Conservation (phyloP, 1,139 yeast species). For the Insectozyma bohioensis region DNA sequence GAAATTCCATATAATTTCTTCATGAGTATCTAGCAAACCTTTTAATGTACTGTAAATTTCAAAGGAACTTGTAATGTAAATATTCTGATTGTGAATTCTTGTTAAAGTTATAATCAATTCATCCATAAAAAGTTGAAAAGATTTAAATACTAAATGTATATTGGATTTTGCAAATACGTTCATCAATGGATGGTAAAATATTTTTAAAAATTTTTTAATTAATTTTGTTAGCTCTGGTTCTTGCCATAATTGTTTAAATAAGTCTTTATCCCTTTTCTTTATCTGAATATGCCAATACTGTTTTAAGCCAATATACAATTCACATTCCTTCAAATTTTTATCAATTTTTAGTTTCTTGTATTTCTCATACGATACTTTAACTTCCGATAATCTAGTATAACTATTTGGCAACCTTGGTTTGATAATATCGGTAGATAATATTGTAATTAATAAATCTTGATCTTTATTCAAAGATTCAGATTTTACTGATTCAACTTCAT, state of each 20-base stretch:
- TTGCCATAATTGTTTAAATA: slow-evolving; percentile 76
- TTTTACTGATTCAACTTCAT: slow-evolving; percentile 21
- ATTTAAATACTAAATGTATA: slow-evolving; percentile 71
- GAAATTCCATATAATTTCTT: slow-evolving; percentile 67
- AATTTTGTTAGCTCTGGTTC: slow-evolving; percentile 77
- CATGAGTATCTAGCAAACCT: slow-evolving; percentile 65
- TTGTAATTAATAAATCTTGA: slow-evolving; percentile 26
- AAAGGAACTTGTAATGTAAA: slow-evolving; percentile 43
- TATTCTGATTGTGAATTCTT: slow-evolving; percentile 47
- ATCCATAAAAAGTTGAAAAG: slow-evolving; percentile 69
- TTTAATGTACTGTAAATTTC: slow-evolving; percentile 67
- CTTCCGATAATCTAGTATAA: slow-evolving; percentile 7
- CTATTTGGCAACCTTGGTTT: slow-evolving; percentile 17
- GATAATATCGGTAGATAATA: slow-evolving; percentile 22
- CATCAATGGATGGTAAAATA: slow-evolving; percentile 84
- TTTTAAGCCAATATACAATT: slow-evolving; percentile 48
- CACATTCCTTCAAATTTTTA: slow-evolving; percentile 17
- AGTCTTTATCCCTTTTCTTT: slow-evolving; percentile 71
- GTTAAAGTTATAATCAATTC: slow-evolving; percentile 60
- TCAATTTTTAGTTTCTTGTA: slow-evolving; percentile 19
- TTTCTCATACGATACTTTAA: slow-evolving; percentile 21
- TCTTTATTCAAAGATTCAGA: slow-evolving; percentile 21
- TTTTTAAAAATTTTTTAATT: slow-evolving; percentile 67
- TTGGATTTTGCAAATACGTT: slow-evolving; percentile 73
- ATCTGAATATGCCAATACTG: slow-evolving; percentile 65